Percentiles rank a stretch among this genome's conserved stretches.
Conservation (phyloP, 2,329 filamentous ascomycete species). For the Xylaria sp. region DNA sequence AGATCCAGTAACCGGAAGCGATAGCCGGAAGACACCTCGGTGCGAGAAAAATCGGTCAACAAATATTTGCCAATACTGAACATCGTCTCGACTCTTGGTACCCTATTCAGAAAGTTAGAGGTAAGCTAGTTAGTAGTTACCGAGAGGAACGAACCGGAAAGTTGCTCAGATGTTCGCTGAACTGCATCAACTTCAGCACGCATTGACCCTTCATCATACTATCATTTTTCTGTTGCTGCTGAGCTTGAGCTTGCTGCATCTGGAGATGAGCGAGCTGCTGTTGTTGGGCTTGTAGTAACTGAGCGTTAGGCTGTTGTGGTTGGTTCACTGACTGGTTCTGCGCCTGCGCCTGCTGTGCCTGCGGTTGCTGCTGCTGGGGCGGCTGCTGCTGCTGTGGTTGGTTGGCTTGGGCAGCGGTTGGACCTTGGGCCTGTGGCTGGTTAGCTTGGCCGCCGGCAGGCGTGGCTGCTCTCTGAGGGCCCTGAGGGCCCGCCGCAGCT, state of each 20-base stretch:
- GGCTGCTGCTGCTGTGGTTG: constrained; percentile 50
- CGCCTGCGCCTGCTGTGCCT: constrained; percentile 14
- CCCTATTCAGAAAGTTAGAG: constrained; percentile 53
- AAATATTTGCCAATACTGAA: constrained; percentile 82
- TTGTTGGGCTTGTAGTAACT: constrained; percentile 43
- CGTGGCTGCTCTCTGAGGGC: constrained; percentile 37
- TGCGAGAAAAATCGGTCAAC: constrained; percentile 84
- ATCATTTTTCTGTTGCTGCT: constrained; percentile 57
- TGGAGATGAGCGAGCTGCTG: constrained; percentile 49
- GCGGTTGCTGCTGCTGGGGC: constrained; percentile 48
- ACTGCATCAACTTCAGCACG: constrained; percentile 69
- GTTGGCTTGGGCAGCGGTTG: constrained; percentile 37
- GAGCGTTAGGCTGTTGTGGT: neutral
- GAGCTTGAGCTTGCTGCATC: constrained; percentile 30
- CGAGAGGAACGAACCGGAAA: constrained; percentile 59
- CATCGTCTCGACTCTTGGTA: constrained; percentile 70
- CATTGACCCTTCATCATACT: constrained; percentile 66
- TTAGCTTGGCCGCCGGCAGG: constrained; percentile 38
- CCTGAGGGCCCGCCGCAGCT: constrained; percentile 40
- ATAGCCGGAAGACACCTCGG: constrained; percentile 79
- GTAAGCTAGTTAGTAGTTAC: constrained; percentile 25
- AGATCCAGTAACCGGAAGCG: constrained; percentile 65
- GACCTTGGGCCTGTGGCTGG: constrained; percentile 52
- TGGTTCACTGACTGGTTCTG: constrained; percentile 31
- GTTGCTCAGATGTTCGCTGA: constrained; percentile 69